Conservation (phyloP, 1,284 basidiomycete genomes). For the Cryptococcus sp. region DNA sequence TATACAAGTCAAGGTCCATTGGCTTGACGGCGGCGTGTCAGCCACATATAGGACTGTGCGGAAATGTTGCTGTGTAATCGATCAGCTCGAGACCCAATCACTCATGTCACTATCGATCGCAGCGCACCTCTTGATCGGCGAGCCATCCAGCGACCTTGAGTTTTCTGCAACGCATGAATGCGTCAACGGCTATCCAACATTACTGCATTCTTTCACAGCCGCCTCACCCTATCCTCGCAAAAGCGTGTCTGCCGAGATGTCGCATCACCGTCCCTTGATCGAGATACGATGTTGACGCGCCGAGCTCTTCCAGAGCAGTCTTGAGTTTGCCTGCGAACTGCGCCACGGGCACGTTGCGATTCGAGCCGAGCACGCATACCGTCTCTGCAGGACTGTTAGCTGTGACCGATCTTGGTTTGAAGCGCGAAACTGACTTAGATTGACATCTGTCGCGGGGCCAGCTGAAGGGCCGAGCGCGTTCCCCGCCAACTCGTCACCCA, state of each 20-base stretch:
- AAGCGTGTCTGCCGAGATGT: constrained; percentile 88
- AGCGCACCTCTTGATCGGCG: constrained; percentile 74
- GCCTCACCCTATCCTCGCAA: constrained; percentile 72
- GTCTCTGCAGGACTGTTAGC: constrained; percentile 32
- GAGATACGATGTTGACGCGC: constrained; percentile 82
- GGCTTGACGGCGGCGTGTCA: constrained; percentile 85
- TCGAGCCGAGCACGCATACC: constrained; percentile 56
- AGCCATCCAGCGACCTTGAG: constrained; percentile 91
- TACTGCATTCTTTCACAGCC: neutral
- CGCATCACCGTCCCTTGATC: constrained; percentile 88
- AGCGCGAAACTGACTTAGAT: constrained; percentile 91
- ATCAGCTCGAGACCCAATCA: neutral
- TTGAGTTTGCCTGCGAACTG: constrained; percentile 88
- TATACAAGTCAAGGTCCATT: constrained; percentile 97
- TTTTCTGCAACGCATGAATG: constrained; percentile 59
- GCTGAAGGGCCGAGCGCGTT: constrained; percentile 42
- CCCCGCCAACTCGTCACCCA: constrained; percentile 57
- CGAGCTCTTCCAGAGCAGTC: constrained; percentile 79
- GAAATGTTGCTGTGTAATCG: constrained; percentile 64
- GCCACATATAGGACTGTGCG: constrained; percentile 90
- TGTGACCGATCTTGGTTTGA: neutral
- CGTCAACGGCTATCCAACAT: neutral
- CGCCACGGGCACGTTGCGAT: constrained; percentile 80
- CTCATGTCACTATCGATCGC: neutral
- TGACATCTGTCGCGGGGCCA: constrained; percentile 56